phyloP scores from a whole-genome alignment of 352 stramenopile genomes.

The Pythium aphanidermatum region DNA sequence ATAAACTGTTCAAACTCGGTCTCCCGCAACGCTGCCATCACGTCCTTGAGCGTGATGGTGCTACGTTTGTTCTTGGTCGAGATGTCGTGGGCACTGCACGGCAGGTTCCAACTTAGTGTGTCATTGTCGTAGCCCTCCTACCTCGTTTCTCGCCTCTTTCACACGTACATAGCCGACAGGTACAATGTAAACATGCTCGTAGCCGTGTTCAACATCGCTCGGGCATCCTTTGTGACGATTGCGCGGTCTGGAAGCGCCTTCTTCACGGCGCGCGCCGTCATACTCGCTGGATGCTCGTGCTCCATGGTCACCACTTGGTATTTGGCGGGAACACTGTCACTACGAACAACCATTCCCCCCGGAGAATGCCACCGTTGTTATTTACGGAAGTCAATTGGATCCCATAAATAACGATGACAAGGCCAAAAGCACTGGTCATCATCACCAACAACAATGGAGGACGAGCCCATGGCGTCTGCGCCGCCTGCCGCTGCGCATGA shows the following conservation, averaged over 20 bases:
- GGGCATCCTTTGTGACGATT: conserved; percentile 62
- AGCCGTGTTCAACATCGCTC: conserved; percentile 60
- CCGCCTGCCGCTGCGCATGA: background rate
- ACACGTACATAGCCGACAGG: conserved; percentile 53
- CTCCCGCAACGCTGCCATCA: conserved; percentile 60
- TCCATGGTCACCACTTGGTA: conserved; percentile 36
- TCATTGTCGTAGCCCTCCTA: too few relatives aligned
- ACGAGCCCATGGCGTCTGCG: background rate
- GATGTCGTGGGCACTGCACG: conserved; percentile 54
- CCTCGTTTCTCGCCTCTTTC: background rate
- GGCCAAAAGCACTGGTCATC: background rate
- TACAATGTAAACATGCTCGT: conserved; percentile 79
- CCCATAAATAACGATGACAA: conserved; percentile 7
- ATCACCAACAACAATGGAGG: background rate
- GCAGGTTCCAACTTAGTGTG: too few relatives aligned
- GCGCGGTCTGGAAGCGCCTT: conserved; percentile 58
- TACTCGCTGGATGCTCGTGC: conserved; percentile 53
- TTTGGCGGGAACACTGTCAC: conserved; percentile 23
- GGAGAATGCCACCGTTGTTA: conserved; percentile 4
- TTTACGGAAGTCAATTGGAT: background rate
- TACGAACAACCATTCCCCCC: background rate
- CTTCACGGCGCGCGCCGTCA: conserved; percentile 67
- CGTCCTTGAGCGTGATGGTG: conserved; percentile 71
- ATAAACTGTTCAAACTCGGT: conserved; percentile 80
- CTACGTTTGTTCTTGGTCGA: conserved; percentile 65